A percentile compares a stretch with the other conserved stretches of the same genome.
Conservation (phyloP, 2,329 filamentous ascomycete species). For the Fusarium denticulatum region DNA sequence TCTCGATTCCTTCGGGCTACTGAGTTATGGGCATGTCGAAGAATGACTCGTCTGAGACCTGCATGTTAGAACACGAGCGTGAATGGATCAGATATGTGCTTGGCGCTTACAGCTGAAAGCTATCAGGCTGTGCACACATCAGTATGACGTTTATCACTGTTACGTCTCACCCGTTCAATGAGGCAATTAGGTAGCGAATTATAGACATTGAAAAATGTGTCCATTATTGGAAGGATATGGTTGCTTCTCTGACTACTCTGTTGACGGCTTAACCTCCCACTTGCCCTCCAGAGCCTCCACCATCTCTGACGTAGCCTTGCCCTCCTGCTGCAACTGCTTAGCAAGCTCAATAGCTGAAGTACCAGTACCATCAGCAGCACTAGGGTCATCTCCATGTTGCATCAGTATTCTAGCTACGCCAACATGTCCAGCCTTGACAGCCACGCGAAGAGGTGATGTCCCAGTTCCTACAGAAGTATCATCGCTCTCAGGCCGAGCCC, state of each 20-base stretch:
- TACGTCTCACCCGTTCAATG: too few relatives aligned
- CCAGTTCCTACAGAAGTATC: not conserved
- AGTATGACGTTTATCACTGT: not conserved
- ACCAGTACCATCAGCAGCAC: rapidly evolving
- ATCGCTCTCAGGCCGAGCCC: not conserved
- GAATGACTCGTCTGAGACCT: not conserved
- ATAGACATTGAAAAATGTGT: rapidly evolving
- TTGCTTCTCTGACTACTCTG: not conserved
- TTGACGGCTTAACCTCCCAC: rapidly evolving
- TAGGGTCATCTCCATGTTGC: not conserved
- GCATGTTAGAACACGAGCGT: rapidly evolving
- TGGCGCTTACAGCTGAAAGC: not conserved
- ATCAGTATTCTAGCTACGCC: not conserved
- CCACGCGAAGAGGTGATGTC: not conserved
- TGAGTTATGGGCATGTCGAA: rapidly evolving
- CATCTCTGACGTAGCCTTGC: not conserved
- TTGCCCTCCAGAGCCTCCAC: not conserved
- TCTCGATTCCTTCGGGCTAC: rapidly evolving
- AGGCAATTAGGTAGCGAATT: rapidly evolving
- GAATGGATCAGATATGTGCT: not conserved
- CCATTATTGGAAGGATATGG: not conserved
- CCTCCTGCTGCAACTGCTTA: not conserved
- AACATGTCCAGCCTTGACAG: not conserved
- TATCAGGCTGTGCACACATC: not conserved
- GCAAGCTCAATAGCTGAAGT: not conserved